phyloP scores from a whole-genome alignment of 257 asterid genomes.

The Solanum pinnatisectum region DNA sequence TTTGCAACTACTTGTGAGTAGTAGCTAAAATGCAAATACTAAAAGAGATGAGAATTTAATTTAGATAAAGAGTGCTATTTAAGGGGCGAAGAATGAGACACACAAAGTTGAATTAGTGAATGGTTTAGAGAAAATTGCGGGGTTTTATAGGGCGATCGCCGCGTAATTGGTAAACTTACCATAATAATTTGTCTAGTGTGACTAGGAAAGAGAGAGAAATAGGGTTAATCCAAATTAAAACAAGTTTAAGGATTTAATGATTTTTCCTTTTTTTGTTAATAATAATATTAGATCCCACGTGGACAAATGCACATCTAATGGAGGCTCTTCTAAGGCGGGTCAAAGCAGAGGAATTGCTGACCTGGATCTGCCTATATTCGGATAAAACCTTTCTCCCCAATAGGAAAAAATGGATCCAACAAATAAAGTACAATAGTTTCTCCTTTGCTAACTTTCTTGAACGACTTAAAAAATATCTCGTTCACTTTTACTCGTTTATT shows the following conservation, averaged over 20 bases:
- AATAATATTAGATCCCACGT: not conserved
- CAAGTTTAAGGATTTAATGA: not conserved
- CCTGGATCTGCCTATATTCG: not conserved
- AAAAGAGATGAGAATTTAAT: not conserved
- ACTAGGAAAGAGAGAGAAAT: not conserved
- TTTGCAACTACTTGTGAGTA: not conserved
- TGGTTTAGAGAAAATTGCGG: not conserved
- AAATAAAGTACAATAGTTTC: not conserved
- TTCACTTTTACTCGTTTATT: too few species aligned
- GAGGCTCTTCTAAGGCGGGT: not conserved
- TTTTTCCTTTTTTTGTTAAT: not conserved
- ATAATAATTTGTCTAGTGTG: not conserved
- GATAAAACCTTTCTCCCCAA: not conserved
- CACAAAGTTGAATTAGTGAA: not conserved
- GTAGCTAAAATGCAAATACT: not conserved
- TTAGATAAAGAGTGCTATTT: not conserved
- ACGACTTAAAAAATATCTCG: not conserved
- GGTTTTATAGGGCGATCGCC: not conserved
- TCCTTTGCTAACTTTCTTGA: not conserved
- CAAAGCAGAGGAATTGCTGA: constrained; percentile 2
- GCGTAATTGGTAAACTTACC: not conserved
- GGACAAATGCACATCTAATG: not conserved
- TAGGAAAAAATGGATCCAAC: not conserved
- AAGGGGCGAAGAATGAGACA: not conserved
- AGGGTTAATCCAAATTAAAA: not conserved